Percentiles rank a stretch among this genome's conserved stretches.
phyloP scores from a whole-genome alignment of 306 rosid genomes.

The Sesbania bispinosa region DNA sequence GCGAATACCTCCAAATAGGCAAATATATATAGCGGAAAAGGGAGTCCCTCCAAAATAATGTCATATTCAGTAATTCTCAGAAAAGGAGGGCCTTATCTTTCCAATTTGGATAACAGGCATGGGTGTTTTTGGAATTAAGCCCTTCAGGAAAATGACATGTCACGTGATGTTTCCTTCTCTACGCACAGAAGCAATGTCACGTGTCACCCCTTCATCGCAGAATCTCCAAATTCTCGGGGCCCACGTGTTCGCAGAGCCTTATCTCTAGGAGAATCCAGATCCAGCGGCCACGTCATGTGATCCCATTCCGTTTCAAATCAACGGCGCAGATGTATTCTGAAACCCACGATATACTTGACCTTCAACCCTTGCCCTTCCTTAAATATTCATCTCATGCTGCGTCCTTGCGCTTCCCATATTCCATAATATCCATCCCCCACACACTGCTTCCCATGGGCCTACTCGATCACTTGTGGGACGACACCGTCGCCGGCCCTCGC shows the following conservation, averaged over 20 bases:
- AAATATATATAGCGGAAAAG: no score
- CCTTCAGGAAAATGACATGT: background rate
- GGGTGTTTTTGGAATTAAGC: background rate
- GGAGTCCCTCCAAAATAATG: background rate
- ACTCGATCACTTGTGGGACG: slow-evolving; percentile 97
- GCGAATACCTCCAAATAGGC: no score
- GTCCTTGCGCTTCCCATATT: background rate
- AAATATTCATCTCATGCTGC: slow-evolving; percentile 33
- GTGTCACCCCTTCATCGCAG: slow-evolving; percentile 6
- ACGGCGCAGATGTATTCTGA: slow-evolving; percentile 33
- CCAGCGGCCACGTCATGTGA: slow-evolving; percentile 41
- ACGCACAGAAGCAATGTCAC: slow-evolving; percentile 2
- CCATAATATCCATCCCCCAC: background rate
- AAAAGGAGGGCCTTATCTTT: background rate
- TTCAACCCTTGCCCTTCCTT: slow-evolving; percentile 38
- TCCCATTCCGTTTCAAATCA: background rate
- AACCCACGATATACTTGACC: slow-evolving; percentile 32
- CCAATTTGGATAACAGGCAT: background rate
- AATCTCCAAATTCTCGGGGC: slow-evolving; percentile 29
- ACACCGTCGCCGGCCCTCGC: slow-evolving; percentile 86
- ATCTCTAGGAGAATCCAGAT: slow-evolving; percentile 48
- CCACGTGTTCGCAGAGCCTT: slow-evolving; percentile 47
- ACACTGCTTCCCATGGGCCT: slow-evolving; percentile 49
- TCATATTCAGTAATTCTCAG: background rate
- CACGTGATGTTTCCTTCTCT: slow-evolving; percentile 33